Conservation (phyloP, 164 flowering plant species). For the Cinnamomum chago region DNA sequence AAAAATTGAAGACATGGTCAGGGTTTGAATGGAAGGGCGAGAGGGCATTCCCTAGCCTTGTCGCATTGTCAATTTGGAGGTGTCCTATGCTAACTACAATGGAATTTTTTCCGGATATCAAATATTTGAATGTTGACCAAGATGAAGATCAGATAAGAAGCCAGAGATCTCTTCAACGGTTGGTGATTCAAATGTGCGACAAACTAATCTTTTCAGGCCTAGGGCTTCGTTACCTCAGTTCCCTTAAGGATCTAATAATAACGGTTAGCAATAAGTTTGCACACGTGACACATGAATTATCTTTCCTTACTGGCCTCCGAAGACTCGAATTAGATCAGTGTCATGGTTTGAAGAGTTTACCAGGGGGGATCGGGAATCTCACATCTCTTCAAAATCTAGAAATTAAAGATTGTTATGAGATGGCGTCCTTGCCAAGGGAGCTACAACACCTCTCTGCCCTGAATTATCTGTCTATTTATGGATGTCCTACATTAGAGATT, state of each 20-base stretch:
- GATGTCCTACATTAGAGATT: background rate
- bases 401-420: background rate
- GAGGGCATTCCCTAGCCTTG: background rate
- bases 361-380: background rate
- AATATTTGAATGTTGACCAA: background rate
- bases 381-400: background rate
- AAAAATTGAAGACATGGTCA: constrained; percentile 1
- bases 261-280: background rate
- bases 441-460: background rate
- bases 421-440: background rate
- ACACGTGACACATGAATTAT: background rate
- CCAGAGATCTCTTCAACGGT: background rate
- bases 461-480: fast-evolving
- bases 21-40: background rate
- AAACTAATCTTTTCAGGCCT: background rate
- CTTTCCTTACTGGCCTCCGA: background rate
- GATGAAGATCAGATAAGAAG: background rate
- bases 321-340: fast-evolving
- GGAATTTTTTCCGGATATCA: background rate
- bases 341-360: background rate
- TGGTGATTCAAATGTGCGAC: background rate
- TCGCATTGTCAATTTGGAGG: fast-evolving
- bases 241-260: constrained; percentile 2
- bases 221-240: constrained; percentile 2
- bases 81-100: background rate